Base-by-base conservation (phyloP, 2,329 filamentous ascomycete species). In the Trichoderma arundinaceum region DNA sequence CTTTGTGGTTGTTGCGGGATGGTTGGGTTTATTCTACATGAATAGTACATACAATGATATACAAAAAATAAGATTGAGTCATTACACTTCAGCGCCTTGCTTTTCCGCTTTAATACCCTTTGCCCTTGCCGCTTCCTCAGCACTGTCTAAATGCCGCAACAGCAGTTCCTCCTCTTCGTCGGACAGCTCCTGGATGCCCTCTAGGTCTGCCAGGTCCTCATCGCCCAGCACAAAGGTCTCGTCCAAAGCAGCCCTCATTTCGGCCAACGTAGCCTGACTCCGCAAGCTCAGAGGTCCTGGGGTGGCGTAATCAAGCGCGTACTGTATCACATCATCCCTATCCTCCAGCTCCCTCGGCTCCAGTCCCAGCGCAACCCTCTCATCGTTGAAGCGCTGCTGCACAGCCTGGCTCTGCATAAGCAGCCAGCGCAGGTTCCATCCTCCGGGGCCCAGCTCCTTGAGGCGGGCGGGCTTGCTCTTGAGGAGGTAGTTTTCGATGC, bases 361-460 rank as follows among this genome's bases (percentile, higher is more conserved):
- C 66, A 97, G 74, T 0, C 92, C 91, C 57, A 95, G 76, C 19
- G 80, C 80, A 66, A 82, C 79, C 67, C 92, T 83, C 80, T 97
- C 84, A 57, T 79, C 76, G 48, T 84, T 84, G 74, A 93, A 91
- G 69, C 86, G 82, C 70, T 85, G 84, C 76, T 88, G 87, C 58
- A 96, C 85, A 19, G 80, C 79, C 1, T 74, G 73, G 4, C 88
- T 93, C 80, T 94, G 92, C 89, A 97, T 92, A 68, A 99, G 82
- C 68, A 91, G 86, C 91, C 93, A 97, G 69, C 95, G 84, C 73
- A 99, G 80, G 72, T 89, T 87, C 95, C 95, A 99, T 7, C 95
- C 95, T 70, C 90, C 90, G 60, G 94, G 88, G 5, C 95, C 95
- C 65, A 99, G 82, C 78, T 97, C 92, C 81, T 89, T 91, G 74